Evolutionary conservation across 2,329 filamentous ascomycete species (phyloP).

Genomic region (Diaporthe amygdali): DNA sequence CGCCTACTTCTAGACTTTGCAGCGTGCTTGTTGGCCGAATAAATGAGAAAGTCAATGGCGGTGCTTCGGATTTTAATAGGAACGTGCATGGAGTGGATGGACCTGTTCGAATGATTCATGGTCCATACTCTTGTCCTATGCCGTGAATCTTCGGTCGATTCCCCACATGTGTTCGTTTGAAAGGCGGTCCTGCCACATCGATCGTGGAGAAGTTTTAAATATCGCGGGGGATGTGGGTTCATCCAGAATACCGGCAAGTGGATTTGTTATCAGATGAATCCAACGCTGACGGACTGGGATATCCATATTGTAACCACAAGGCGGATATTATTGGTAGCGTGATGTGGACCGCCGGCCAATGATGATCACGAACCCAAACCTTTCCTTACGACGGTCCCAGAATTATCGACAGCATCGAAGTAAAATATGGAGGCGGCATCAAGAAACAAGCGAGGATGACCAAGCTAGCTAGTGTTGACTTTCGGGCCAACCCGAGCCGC

Average conservation of each 20-base stretch:
- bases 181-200: neutral
- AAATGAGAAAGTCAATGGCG: no score
- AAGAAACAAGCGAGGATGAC: slow-evolving; percentile 3
- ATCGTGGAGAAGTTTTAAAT: neutral
- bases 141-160: neutral
- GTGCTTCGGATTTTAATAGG: neutral
- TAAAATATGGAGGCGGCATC: neutral
- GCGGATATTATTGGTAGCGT: neutral
- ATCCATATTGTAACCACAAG: neutral
- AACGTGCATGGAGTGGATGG: no score
- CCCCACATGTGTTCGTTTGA: neutral
- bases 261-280: neutral
- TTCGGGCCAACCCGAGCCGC: slow-evolving; percentile 3
- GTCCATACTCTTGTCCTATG: no score
- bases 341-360: neutral
- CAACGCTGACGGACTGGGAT: neutral
- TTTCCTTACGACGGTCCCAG: neutral
- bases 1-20: no score
- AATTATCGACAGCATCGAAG: neutral
- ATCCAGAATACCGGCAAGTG: neutral
- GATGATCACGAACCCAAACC: neutral
- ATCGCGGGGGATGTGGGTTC: neutral
- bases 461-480: neutral
- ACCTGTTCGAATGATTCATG: no score
- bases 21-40: neutral